A percentile compares a stretch with the other conserved stretches of the same genome.
Evolutionary conservation across 495 filamentous ascomycete species (phyloP).

Genomic region (Penicillium arizonense): DNA sequence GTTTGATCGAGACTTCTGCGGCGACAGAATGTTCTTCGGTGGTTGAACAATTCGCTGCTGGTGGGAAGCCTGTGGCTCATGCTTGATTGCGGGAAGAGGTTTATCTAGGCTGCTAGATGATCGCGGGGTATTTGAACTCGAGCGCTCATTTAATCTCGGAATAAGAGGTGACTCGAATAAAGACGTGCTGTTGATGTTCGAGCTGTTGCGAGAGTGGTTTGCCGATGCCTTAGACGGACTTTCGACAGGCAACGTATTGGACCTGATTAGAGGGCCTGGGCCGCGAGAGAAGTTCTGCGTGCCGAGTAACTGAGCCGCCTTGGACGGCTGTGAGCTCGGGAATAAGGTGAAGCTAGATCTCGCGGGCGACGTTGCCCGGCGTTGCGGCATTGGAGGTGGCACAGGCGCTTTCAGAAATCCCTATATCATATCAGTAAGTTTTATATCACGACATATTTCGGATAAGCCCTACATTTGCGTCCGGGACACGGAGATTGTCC

Average conservation of each 20-base stretch:
- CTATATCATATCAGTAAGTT: slow-evolving; percentile 7
- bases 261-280: slow-evolving; percentile 50
- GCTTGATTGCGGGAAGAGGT: slow-evolving; percentile 21
- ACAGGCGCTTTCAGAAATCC: slow-evolving; percentile 17
- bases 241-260: slow-evolving; percentile 57
- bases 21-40: slow-evolving; percentile 4
- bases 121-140: slow-evolving; percentile 14
- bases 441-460: neutral
- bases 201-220: slow-evolving; percentile 6
- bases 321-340: slow-evolving; percentile 47
- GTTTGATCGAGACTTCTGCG: neutral
- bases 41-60: neutral
- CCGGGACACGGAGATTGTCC: slow-evolving; percentile 56
- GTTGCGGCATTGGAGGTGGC: slow-evolving; percentile 27
- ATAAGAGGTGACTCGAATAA: slow-evolving; percentile 14
- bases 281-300: slow-evolving; percentile 37
- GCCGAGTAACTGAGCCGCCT: slow-evolving; percentile 35
- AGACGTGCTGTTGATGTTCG: slow-evolving; percentile 10
- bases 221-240: slow-evolving; percentile 9
- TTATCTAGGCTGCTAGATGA: slow-evolving; percentile 21
- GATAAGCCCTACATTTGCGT: slow-evolving; percentile 28
- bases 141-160: slow-evolving; percentile 2
- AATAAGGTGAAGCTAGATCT: slow-evolving; percentile 61
- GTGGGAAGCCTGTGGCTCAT: slow-evolving; percentile 3
- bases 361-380: slow-evolving; percentile 60